These are phyloP conservation scores for Fusarium sp. DNA, from an alignment of 2,329 filamentous ascomycete genomes.

Conservation along the genomic window DNA sequence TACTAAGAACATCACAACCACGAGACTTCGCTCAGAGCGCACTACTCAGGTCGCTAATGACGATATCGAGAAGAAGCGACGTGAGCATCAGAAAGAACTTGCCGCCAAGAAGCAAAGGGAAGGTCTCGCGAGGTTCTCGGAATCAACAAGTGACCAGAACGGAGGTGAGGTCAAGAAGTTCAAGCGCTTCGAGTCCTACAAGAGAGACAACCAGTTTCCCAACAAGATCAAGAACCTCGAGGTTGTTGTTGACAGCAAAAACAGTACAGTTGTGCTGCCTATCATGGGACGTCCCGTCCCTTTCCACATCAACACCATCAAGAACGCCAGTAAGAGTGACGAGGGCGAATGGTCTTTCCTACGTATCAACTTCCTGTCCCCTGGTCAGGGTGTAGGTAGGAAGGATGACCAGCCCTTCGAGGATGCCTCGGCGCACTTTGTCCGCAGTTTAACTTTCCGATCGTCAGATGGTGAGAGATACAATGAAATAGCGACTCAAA, in stretches of 20 bases:
- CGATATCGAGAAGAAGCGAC: slow-evolving; percentile 85
- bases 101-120: slow-evolving; percentile 90
- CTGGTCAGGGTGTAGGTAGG: slow-evolving; percentile 94
- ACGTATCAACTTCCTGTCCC: slow-evolving; percentile 96
- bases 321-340: slow-evolving; percentile 97
- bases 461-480: slow-evolving; percentile 91
- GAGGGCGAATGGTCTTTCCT: slow-evolving; percentile 95
- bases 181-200: slow-evolving; percentile 99
- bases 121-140: slow-evolving; percentile 85
- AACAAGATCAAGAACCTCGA: slow-evolving; percentile 83
- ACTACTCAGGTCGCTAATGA: slow-evolving; percentile 84
- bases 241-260: slow-evolving; percentile 92
- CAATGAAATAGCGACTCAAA: slow-evolving; percentile 89
- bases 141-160: slow-evolving; percentile 85
- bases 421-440: slow-evolving; percentile 94
- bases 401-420: slow-evolving; percentile 99
- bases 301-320: slow-evolving; percentile 98
- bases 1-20: slow-evolving; percentile 94
- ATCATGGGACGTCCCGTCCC: slow-evolving; percentile 98
- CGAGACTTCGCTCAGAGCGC: slow-evolving; percentile 89
- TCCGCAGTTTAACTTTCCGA: slow-evolving; percentile 93
- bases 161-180: slow-evolving; percentile 97
- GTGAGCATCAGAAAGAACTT: slow-evolving; percentile 91
- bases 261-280: slow-evolving; percentile 88
- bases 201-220: slow-evolving; percentile 95